Base-by-base conservation (phyloP, 2,329 filamentous ascomycete genomes). In the Aspergillus sclerotialis region DNA sequence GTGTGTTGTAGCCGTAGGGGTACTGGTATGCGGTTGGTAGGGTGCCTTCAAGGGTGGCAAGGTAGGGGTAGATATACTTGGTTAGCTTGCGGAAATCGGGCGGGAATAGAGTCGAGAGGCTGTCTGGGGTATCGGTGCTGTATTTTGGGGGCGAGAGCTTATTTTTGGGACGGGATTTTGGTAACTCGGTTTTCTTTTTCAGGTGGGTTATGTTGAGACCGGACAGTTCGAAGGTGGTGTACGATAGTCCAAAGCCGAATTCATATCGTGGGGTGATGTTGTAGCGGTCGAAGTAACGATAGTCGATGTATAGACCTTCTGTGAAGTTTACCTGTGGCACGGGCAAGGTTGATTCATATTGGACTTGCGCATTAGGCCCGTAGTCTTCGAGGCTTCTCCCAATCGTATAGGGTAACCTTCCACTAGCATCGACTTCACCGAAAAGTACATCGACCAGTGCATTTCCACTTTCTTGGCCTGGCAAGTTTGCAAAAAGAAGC, bases 321-420 rank as follows among this genome's bases (percentile, higher is more conserved):
- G 71, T 73, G 55, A 92, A 94, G 44, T 86, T 80, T 47, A 93
- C 85, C 53, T 94, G 86, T 0, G 87, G 85, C 1, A 81, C 68
- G 3, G 84, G 65, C 11, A 72, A 76, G 45, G 85, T 83, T 0
- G 82, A 76, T 31, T 77, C 65, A 51, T 82, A 85, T 43, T 88
- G 67, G 25, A 92, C 69, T 50, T 81, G 73, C 12, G 73, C 82
- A 11, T 75, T 77, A 1, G 78, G 73, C 0, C 89, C 89, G 47
- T 92, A 92, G 55, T 94, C 86, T 11, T 76, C 69, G 2, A 84
- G 68, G 1, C 69, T 70, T 53, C 80, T 84, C 6, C 84, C 87
- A 32, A 94, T 82, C 0, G 87, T 94, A 61, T 93, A 95, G 0
- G 89, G 89, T 2, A 95, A 67, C 36, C 83, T 81, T n/a, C 89